Evolutionary conservation across 352 stramenopile genomes (phyloP).

Genomic region (Elongisporangium anandrum): DNA sequence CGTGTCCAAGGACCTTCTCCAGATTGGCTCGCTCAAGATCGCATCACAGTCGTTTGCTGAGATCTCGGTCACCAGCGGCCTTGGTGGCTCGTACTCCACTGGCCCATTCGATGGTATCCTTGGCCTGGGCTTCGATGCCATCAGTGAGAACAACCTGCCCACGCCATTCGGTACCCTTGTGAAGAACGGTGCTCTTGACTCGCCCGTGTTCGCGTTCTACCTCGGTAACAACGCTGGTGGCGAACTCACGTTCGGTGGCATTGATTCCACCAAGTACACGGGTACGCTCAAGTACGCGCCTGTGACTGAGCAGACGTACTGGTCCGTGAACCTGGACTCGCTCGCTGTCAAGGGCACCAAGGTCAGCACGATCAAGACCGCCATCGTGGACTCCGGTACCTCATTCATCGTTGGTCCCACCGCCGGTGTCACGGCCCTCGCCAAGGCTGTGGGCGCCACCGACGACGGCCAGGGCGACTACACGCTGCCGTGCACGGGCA

Average conservation of each 20-base stretch:
- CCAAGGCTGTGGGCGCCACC: conserved; percentile 12
- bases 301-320: too few relatives aligned
- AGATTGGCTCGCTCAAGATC: conserved; percentile 37
- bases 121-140: conserved; percentile 84
- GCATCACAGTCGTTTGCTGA: too few relatives aligned
- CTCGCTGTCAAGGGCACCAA: too few relatives aligned
- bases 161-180: conserved; percentile 89
- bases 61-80: too few relatives aligned
- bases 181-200: conserved; percentile 58
- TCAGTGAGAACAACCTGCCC: conserved; percentile 69
- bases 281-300: conserved; percentile 81
- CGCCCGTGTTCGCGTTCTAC: conserved; percentile 90
- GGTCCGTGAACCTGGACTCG: too few relatives aligned
- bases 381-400: conserved; percentile 18
- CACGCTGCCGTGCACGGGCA: background rate
- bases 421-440: conserved; percentile 11
- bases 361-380: conserved; percentile 25
- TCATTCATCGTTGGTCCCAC: conserved; percentile 14
- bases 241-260: conserved; percentile 23
- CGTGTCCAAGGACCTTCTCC: conserved; percentile 62
- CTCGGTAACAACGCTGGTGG: too few relatives aligned
- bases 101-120: conserved; percentile 95
- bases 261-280: conserved; percentile 75
- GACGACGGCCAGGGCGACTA: background rate
- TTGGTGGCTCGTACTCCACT: too few relatives aligned